phyloP scores from a whole-genome alignment of 2,329 filamentous ascomycete species.

The Paracoccidioides brasiliensis region DNA sequence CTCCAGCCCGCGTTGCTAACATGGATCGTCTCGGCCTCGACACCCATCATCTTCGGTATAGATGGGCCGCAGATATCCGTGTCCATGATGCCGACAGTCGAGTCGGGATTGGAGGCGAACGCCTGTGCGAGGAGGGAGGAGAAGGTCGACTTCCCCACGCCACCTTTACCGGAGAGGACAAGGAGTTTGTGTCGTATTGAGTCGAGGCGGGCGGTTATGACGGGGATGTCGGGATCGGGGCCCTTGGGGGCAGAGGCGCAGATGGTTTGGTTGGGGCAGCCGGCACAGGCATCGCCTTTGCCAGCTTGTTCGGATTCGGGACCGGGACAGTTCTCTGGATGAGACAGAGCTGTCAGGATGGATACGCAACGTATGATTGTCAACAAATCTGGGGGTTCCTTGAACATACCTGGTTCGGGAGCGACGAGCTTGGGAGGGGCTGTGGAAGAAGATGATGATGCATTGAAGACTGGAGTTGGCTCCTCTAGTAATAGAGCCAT shows the following conservation, averaged over 20 bases:
- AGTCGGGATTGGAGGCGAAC: conserved; percentile 67
- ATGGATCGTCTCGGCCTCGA: conserved; percentile 86
- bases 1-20: conserved; percentile 81
- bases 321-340: conserved; percentile 78
- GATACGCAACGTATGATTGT: background rate
- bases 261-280: conserved; percentile 90
- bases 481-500: conserved; percentile 79
- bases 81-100: conserved; percentile 87
- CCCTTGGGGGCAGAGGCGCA: conserved; percentile 91
- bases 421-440: conserved; percentile 74
- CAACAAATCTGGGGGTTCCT: background rate
- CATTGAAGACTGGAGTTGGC: conserved; percentile 55
- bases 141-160: conserved; percentile 93
- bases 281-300: conserved; percentile 69
- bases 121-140: conserved; percentile 77
- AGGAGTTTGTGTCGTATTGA: conserved; percentile 84
- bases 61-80: conserved; percentile 93
- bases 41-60: conserved; percentile 98
- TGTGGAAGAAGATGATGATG: conserved; percentile 67
- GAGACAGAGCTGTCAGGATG: background rate
- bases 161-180: conserved; percentile 86
- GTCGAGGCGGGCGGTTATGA: conserved; percentile 72
- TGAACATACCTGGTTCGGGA: conserved; percentile 58
- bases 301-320: conserved; percentile 46
- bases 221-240: conserved; percentile 81